Evolutionary conservation across 352 stramenopile genomes (phyloP).

Genomic region (Aphanomyces euteiches): DNA sequence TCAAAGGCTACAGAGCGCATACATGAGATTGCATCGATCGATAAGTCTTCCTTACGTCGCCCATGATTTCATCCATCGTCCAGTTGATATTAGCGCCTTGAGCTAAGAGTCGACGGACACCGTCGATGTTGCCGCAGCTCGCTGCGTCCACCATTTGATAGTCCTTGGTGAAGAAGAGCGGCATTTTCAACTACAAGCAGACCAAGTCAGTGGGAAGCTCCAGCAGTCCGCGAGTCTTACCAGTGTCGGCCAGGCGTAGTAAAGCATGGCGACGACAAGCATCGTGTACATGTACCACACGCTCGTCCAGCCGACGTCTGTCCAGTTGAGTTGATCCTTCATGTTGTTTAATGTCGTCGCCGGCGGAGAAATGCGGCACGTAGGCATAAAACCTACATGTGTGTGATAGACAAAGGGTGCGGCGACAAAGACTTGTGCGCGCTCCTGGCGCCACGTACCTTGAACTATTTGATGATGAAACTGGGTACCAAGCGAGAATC

Average conservation of each 20-base stretch:
- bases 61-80: constrained; percentile 17
- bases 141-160: constrained; percentile 9
- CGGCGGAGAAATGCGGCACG: no score
- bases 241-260: constrained; percentile 10
- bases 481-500: no score
- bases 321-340: neutral
- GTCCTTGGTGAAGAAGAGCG: constrained; percentile 15
- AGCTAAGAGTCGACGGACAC: constrained; percentile 1
- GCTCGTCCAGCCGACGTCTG: neutral
- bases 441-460: no score
- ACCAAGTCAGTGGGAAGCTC: neutral
- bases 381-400: no score
- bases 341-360: neutral
- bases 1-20: neutral
- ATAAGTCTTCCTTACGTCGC: neutral
- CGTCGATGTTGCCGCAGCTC: neutral
- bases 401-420: no score
- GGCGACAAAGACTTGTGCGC: no score
- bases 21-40: no score
- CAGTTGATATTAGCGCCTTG: constrained; percentile 10
- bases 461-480: no score
- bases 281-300: constrained; percentile 11
- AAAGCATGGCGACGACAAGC: constrained; percentile 7
- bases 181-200: constrained; percentile 8
- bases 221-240: neutral